Evolutionary conservation across 1,284 basidiomycete species (phyloP), one percentile per base, ranked within the genome.

Genomic region (Malassezia yamatoensis): DNA sequence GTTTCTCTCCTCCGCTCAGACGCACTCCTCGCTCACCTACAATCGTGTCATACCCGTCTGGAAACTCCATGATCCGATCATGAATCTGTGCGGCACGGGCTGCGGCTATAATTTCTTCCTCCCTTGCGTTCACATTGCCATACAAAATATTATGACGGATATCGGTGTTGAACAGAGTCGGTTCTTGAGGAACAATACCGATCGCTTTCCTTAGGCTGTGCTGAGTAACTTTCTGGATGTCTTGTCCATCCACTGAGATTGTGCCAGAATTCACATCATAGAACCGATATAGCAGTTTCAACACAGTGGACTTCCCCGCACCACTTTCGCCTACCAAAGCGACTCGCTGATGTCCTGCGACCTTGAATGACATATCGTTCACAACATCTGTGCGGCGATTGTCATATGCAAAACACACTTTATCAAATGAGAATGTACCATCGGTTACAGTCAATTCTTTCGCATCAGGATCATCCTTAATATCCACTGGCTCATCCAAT

Each of bases 171-270:
- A 90, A 90, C 8, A 90, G 78, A n/a, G 62, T 67, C 15, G 72
- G 61, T 48, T 75, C 77, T 42, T 78, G 77, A 8, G 76, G 77
- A 3, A 78, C 77, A n/a, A 78, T 85, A 20, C 88, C 87, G 58
- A 93, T 86, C 1, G 86, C 81, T 62, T 82, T 81, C 41, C 88
- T 80, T 42, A 93, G 77, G 55, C 84, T 86, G 36, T 64, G 55
- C 70, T 90, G 87, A 0, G 88, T 90, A 12, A 93, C 81, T 62
- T 88, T 83, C 35, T 85, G 81, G 54, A 94, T 85, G 66, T 93
- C 87, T 67, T 85, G 81, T 1, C 86, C 87, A 67, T 93, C 88
- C 60, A 91, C 83, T 48, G 69, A 50, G 49, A 77, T 76, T n/a
- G 61, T 58, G 5, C 73, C 72, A 54, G 61, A 54, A 35, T 64